A percentile compares a stretch with the other conserved stretches of the same genome.
Evolutionary conservation across 345 rosid genomes (phyloP).

Genomic region (Eucalyptus guilfoylei): DNA sequence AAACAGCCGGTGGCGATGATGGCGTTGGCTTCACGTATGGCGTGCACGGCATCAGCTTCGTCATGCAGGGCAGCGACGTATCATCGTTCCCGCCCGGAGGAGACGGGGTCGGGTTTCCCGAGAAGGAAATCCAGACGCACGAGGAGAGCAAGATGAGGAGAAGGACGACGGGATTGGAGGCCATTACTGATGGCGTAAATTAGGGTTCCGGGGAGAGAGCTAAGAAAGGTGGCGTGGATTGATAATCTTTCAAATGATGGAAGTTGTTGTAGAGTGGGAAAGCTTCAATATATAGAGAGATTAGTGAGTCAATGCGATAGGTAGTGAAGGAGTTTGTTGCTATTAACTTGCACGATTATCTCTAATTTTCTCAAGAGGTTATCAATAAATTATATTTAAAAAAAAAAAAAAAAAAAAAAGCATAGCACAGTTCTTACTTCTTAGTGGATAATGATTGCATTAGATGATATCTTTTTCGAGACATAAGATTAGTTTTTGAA

Average conservation of each 20-base stretch:
- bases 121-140: neutral
- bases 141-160: neutral
- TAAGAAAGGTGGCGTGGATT: neutral
- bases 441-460: neutral
- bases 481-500: neutral
- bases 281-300: neutral
- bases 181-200: neutral
- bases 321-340: neutral
- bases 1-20: slow-evolving; percentile 16
- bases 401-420: neutral
- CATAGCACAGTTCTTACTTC: neutral
- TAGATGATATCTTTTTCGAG: neutral
- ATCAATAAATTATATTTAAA: neutral
- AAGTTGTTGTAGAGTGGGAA: neutral
- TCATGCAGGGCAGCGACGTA: slow-evolving; percentile 8
- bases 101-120: neutral
- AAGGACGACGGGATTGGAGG: neutral
- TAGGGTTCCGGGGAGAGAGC: neutral
- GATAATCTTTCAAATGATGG: neutral
- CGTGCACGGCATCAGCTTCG: slow-evolving; percentile 33
- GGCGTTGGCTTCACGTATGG: neutral
- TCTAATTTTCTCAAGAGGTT: neutral
- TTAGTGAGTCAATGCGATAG: neutral
- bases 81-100: neutral
- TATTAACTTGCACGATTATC: neutral